Evolutionary conservation across 2,329 filamentous ascomycete genomes (phyloP).

Genomic region (Byssoonygena ceratinophila): DNA sequence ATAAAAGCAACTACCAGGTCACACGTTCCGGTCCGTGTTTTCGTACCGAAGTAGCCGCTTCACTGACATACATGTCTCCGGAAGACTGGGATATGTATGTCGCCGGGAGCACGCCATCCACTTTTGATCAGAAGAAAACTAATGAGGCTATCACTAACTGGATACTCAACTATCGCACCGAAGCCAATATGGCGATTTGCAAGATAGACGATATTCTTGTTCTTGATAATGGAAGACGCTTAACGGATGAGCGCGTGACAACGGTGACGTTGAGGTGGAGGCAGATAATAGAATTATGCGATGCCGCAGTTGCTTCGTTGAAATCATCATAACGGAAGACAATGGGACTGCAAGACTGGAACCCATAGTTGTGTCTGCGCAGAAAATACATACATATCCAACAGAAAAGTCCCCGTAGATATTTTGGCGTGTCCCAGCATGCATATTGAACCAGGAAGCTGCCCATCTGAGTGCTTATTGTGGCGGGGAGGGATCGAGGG

Average conservation of each 20-base stretch:
- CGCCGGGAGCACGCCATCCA: slow-evolving; percentile 27
- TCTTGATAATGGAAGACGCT: not conserved
- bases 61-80: slow-evolving; percentile 31
- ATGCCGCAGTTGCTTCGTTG: slow-evolving; percentile 19
- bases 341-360: too few species aligned
- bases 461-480: too few species aligned
- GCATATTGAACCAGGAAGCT: too few species aligned
- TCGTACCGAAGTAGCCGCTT: slow-evolving; percentile 35
- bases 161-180: slow-evolving; percentile 28
- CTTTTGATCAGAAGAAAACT: slow-evolving; percentile 25
- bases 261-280: slow-evolving; percentile 30
- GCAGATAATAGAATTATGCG: slow-evolving; percentile 31
- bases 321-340: not conserved
- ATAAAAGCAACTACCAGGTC: slow-evolving; percentile 30
- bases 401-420: too few species aligned
- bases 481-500: slow-evolving; percentile 20
- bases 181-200: slow-evolving; percentile 26
- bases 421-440: not conserved
- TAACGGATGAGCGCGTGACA: slow-evolving; percentile 21
- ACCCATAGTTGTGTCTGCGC: too few species aligned
- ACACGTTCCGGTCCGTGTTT: slow-evolving; percentile 32
- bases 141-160: slow-evolving; percentile 28
- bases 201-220: slow-evolving; percentile 1
- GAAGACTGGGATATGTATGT: slow-evolving; percentile 33
- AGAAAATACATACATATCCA: too few species aligned